Evolutionary conservation across 202 grass and related monocot species (phyloP), one percentile per base, ranked within the genome.

Genomic region (Musa balbisiana): DNA sequence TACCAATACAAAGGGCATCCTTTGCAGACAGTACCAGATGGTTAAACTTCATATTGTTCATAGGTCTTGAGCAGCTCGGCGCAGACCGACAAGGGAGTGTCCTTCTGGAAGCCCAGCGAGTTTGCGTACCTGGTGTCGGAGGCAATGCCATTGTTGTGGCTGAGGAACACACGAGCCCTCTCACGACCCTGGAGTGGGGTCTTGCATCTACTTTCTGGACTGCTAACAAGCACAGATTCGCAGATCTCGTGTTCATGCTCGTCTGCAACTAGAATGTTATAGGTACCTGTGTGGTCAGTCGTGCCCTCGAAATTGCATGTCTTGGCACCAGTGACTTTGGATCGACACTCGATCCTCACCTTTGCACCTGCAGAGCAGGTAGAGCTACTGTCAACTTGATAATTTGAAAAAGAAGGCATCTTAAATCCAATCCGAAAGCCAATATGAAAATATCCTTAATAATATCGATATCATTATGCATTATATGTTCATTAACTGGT

Each of bases 231-330:
- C 78, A 89, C 77, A 0, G 94, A 85, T 75, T 98, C 90, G 0
- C 88, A 98, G 43, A 83, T 80, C 85, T 98, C 93, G 6, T 70
- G 67, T 67, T 93, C 94, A 0, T 93, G 90, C 49, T 97, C 88
- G 10, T 87, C 80, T 0, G 75, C 24, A 0, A 98, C 91, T 20
- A 49, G 50, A 62, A 98, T 93, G 52, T 84, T 98, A 74, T 98
- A 93, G 65, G 90, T 93, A 54, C 90, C 90, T 55, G 90, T 91
- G 84, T 78, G 84, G 51, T 97, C 93, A 0, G 93, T 93, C 14
- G 85, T 78, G 56, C 90, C 93, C 33, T 89, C 88, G 0, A 89
- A 93, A 79, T 71, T 98, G 84, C 84, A 87, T 76, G 75, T 76
- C 59, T 86, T 86, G 50, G 52, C 71, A 17, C 84, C 88, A 0